phyloP scores from a whole-genome alignment of 2,329 filamentous ascomycete genomes.

The Pseudogymnoascus sp. region DNA sequence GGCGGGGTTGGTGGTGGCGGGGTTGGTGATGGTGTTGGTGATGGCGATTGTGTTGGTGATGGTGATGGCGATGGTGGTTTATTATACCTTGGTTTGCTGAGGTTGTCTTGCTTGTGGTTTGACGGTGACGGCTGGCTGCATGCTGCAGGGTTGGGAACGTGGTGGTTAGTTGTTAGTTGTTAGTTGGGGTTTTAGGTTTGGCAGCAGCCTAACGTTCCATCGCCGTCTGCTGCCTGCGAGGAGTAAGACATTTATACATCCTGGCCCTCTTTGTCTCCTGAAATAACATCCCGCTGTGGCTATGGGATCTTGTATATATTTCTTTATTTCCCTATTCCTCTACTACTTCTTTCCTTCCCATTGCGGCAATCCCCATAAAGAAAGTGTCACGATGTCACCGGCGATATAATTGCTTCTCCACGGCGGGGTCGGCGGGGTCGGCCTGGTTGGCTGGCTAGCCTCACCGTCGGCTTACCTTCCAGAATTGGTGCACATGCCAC shows the following conservation, averaged over 20 bases:
- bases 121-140: not conserved
- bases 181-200: not conserved
- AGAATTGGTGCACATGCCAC: not conserved
- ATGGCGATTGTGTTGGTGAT: not conserved
- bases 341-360: not conserved
- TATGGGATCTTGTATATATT: not conserved
- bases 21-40: not conserved
- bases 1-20: not conserved
- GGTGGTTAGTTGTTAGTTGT: not conserved
- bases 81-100: not conserved
- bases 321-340: not conserved
- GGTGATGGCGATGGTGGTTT: no score
- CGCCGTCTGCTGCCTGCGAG: not conserved
- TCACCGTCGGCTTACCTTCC: not conserved
- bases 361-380: not conserved
- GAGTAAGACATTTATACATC: not conserved
- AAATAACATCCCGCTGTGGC: not conserved
- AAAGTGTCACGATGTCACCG: not conserved
- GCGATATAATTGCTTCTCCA: not conserved
- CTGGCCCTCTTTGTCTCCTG: no score
- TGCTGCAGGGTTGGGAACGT: not conserved
- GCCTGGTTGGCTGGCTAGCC: not conserved
- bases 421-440: not conserved
- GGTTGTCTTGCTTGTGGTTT: not conserved
- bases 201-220: not conserved